Percentiles rank a stretch among this genome's conserved stretches.
phyloP scores from a whole-genome alignment of 768 basidiomycete genomes.

The Amanita molliuscula region DNA sequence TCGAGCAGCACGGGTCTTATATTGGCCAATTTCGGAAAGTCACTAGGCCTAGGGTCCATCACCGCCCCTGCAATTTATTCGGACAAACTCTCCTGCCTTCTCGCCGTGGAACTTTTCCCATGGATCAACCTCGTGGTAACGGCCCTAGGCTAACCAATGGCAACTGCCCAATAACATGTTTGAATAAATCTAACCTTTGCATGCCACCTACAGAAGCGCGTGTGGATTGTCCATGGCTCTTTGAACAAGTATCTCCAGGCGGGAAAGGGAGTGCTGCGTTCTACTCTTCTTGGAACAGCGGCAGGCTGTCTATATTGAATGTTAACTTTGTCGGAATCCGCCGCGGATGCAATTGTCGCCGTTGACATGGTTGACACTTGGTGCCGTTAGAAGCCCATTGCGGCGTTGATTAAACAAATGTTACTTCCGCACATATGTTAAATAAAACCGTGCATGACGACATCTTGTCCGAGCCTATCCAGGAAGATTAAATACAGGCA shows the following conservation, averaged over 20 bases:
- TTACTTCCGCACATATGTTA: neutral
- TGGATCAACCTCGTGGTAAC: too few relatives aligned
- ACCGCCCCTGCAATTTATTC: neutral
- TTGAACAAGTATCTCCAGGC: neutral
- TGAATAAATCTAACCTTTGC: too few relatives aligned
- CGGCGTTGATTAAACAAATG: neutral
- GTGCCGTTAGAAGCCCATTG: neutral
- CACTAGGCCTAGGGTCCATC: neutral
- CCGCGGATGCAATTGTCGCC: neutral
- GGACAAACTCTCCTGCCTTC: neutral
- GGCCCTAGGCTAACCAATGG: too few relatives aligned
- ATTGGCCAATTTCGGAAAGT: neutral
- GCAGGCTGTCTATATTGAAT: neutral
- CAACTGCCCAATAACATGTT: too few relatives aligned
- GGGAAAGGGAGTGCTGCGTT: neutral
- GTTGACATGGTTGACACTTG: neutral
- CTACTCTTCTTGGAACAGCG: neutral
- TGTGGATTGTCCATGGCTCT: too few relatives aligned
- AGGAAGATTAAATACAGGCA: too few relatives aligned
- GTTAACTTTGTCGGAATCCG: neutral
- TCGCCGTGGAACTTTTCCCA: too few relatives aligned
- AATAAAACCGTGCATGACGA: neutral
- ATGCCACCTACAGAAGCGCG: too few relatives aligned
- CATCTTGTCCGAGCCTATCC: too few relatives aligned
- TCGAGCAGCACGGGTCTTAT: neutral